A percentile compares a stretch with the other conserved stretches of the same genome.
Evolutionary conservation across 257 asterid species (phyloP).

Genomic region (Plantago ovata): DNA sequence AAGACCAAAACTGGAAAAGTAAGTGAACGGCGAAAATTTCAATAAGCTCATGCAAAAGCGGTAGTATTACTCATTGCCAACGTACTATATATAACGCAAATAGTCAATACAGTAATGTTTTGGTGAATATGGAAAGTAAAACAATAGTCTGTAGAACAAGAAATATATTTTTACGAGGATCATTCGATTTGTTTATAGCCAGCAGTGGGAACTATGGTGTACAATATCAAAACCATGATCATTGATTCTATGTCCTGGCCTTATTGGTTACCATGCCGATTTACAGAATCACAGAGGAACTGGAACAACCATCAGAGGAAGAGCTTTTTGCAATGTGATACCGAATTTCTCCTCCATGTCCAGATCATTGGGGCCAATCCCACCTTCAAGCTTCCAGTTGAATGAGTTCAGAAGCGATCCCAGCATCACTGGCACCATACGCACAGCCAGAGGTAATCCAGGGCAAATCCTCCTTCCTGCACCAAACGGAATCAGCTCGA

Average conservation of each 20-base stretch:
- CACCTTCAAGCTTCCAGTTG: constrained; percentile 55
- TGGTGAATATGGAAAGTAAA: too few relatives aligned
- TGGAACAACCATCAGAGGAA: constrained; percentile 50
- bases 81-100: too few relatives aligned
- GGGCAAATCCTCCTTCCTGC: constrained; percentile 79
- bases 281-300: constrained; percentile 22
- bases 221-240: too few relatives aligned
- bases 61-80: too few relatives aligned
- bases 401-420: constrained; percentile 63
- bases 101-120: too few relatives aligned
- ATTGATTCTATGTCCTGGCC: background rate
- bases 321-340: constrained; percentile 51
- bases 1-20: too few relatives aligned
- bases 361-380: constrained; percentile 29
- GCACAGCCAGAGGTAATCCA: constrained; percentile 49
- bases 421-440: constrained; percentile 51
- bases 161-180: too few relatives aligned
- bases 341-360: constrained; percentile 72
- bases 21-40: too few relatives aligned
- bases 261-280: constrained; percentile 3
- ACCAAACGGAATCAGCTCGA: constrained; percentile 73
- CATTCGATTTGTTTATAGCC: too few relatives aligned
- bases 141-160: too few relatives aligned
- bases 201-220: too few relatives aligned
- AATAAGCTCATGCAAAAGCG: too few relatives aligned